Conservation (phyloP, 2,329 filamentous ascomycete species). For the Chaetomium globosum region DNA sequence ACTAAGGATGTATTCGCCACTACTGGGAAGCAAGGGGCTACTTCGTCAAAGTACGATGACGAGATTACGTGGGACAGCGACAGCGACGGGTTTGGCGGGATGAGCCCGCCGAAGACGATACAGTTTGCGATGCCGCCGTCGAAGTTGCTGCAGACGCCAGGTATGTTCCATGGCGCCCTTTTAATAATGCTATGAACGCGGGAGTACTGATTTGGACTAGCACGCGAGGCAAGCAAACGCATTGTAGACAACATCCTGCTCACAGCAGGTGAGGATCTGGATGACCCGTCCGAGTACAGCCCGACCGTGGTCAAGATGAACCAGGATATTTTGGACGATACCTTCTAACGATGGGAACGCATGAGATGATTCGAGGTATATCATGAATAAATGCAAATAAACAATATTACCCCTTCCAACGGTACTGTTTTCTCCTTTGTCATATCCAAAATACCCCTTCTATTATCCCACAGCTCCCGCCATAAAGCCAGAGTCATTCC, state of each 20-base stretch:
- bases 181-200: neutral
- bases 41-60: constrained; percentile 44
- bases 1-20: constrained; percentile 50
- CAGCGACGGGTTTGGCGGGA: constrained; percentile 69
- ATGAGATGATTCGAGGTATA: neutral
- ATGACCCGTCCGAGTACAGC: constrained; percentile 61
- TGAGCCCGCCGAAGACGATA: constrained; percentile 92
- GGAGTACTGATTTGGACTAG: constrained; percentile 45
- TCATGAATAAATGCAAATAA: constrained; percentile 6
- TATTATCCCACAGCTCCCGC: neutral
- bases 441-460: neutral
- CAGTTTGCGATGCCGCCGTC: constrained; percentile 80
- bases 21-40: constrained; percentile 36
- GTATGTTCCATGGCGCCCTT: constrained; percentile 48
- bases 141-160: constrained; percentile 77
- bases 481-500: neutral
- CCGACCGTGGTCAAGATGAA: constrained; percentile 68
- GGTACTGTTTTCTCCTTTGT: neutral
- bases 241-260: constrained; percentile 80
- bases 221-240: constrained; percentile 75
- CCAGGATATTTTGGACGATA: constrained; percentile 63
- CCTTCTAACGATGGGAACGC: constrained; percentile 49
- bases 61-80: constrained; percentile 77
- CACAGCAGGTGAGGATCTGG: constrained; percentile 68
- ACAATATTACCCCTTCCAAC: constrained; percentile 1